These are phyloP conservation scores for Fomes fomentarius DNA, from an alignment of 1,284 basidiomycete genomes.

Conservation along the genomic window DNA sequence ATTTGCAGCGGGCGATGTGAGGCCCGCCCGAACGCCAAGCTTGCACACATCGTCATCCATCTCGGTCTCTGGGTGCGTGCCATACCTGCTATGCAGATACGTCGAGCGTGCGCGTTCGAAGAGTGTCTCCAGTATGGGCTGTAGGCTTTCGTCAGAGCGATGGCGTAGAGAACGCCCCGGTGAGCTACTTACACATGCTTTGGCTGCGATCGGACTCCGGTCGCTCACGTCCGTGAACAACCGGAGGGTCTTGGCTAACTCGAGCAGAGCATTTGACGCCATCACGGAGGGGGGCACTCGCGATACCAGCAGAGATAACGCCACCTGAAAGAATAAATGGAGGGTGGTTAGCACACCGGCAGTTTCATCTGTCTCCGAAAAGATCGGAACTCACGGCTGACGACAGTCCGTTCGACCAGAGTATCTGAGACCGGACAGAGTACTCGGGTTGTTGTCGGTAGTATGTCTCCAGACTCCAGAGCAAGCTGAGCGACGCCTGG, in stretches of 20 bases:
- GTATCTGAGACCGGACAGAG: constrained; percentile 56
- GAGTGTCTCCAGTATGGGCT: constrained; percentile 31
- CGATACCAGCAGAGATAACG: constrained; percentile 69
- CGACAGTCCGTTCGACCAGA: constrained; percentile 71
- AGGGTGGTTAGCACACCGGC: constrained; percentile 10
- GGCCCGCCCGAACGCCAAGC: constrained; percentile 27
- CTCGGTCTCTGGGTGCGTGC: constrained; percentile 21
- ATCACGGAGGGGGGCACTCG: constrained; percentile 62
- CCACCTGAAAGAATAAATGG: constrained; percentile 44
- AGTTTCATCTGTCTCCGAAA: constrained; percentile 1
- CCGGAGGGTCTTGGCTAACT: constrained; percentile 62
- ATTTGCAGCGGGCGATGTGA: constrained; percentile 6
- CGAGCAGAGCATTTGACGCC: constrained; percentile 59
- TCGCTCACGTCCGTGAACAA: constrained; percentile 60
- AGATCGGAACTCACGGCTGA: constrained; percentile 49
- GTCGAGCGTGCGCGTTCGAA: constrained; percentile 24
- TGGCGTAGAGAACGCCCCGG: background rate
- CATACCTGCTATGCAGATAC: constrained; percentile 30
- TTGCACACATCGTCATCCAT: constrained; percentile 30
- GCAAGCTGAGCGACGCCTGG: constrained; percentile 57
- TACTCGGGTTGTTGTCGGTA: constrained; percentile 55
- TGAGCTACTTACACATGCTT: constrained; percentile 54
- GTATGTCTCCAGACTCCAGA: constrained; percentile 58
- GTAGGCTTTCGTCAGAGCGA: background rate
- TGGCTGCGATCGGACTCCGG: constrained; percentile 59